Evolutionary conservation across 2,329 filamentous ascomycete species (phyloP).

Genomic region (Golovinomyces cichoracearum): DNA sequence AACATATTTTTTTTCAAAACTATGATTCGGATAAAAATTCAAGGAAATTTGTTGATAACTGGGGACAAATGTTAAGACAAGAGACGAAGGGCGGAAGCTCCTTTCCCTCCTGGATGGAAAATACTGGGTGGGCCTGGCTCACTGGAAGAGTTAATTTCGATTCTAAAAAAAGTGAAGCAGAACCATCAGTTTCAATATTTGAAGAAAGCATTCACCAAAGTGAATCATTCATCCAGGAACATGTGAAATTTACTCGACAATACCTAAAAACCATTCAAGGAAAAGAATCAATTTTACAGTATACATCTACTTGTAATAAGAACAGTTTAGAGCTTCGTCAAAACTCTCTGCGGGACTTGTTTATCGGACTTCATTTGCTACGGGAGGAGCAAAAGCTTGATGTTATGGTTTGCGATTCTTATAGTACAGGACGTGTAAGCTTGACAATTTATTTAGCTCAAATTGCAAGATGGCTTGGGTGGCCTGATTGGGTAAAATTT

Average conservation of each 20-base stretch:
- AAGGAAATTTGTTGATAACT: constrained; percentile 17
- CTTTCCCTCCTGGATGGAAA: constrained; percentile 32
- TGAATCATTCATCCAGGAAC: constrained; percentile 24
- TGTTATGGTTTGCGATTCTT: constrained; percentile 25
- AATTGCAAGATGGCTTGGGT: constrained; percentile 57
- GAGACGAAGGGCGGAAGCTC: constrained; percentile 16
- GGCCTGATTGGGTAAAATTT: constrained; percentile 35
- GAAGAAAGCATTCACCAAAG: constrained; percentile 21
- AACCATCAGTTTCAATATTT: constrained; percentile 5
- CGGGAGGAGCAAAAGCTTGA: constrained; percentile 73
- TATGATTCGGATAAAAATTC: constrained; percentile 24
- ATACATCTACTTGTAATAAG: constrained; percentile 33
- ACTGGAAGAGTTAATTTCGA: constrained; percentile 22
- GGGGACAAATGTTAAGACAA: constrained; percentile 22
- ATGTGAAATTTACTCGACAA: constrained; percentile 34
- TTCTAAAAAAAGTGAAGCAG: constrained; percentile 9
- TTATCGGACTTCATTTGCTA: constrained; percentile 61
- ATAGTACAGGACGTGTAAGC: constrained; percentile 20
- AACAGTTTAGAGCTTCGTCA: constrained; percentile 30
- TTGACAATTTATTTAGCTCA: constrained; percentile 57
- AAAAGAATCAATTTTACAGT: constrained; percentile 29
- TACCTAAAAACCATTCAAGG: constrained; percentile 37
- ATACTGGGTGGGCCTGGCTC: constrained; percentile 45
- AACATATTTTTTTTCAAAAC: constrained; percentile 18
- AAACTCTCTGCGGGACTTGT: constrained; percentile 36